phyloP scores from a whole-genome alignment of 1,284 basidiomycete genomes.

The Sparassis latifolia region DNA sequence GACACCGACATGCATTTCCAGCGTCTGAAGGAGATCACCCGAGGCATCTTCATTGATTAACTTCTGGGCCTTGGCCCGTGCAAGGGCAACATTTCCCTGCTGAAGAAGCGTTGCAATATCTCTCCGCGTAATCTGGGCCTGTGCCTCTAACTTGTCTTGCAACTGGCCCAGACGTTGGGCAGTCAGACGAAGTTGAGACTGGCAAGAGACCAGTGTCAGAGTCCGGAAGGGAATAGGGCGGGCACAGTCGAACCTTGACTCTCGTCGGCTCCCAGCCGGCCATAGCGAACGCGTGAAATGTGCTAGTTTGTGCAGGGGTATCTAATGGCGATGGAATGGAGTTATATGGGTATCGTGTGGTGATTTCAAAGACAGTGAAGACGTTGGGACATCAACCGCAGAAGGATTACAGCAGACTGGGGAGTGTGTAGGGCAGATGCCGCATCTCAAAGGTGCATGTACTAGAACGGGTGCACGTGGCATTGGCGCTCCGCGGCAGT shows the following conservation, averaged over 20 bases:
- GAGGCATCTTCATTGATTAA: constrained; percentile 56
- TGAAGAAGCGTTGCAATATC: constrained; percentile 63
- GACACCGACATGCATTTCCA: constrained; percentile 62
- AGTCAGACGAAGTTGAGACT: constrained; percentile 60
- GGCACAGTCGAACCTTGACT: constrained; percentile 35
- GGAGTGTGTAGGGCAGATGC: background rate
- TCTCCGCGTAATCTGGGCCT: constrained; percentile 49
- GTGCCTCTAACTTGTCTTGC: constrained; percentile 61
- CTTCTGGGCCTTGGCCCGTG: constrained; percentile 63
- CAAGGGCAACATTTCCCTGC: constrained; percentile 52
- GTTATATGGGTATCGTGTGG: too few species aligned
- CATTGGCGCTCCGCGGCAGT: too few species aligned
- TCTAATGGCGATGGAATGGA: background rate
- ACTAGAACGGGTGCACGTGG: too few species aligned
- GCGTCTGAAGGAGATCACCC: constrained; percentile 52
- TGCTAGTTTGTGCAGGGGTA: background rate
- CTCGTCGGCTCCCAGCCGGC: constrained; percentile 36
- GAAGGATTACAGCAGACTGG: background rate
- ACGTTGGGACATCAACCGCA: background rate
- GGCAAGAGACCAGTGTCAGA: background rate
- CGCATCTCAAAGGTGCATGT: too few species aligned
- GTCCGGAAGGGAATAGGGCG: background rate
- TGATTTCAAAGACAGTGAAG: background rate
- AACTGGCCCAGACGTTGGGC: constrained; percentile 62
- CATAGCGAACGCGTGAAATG: constrained; percentile 1